Base-by-base conservation (phyloP, 768 basidiomycete species). In the Hortiboletus campestris region DNA sequence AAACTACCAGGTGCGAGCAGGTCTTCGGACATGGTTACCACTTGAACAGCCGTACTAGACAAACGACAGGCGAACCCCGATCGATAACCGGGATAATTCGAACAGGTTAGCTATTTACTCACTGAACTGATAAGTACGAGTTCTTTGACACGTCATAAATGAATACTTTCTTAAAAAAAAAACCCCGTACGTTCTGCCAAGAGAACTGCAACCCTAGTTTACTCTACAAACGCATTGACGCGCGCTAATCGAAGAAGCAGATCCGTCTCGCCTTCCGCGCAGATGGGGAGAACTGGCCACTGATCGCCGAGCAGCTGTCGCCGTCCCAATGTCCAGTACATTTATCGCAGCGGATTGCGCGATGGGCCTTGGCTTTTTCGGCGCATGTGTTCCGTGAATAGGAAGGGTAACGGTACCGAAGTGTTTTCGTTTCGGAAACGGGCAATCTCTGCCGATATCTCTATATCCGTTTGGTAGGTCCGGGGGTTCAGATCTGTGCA, bases 351-450 rank as follows among this genome's bases (percentile, higher is more conserved):
- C 25, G 25, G 25, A 25, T 25, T 25, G 4, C 4, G 25, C 25
- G 25, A 25, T 25, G 25, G 25, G 25, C 25, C 25, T 4, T 25
- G 6, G 25, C 25, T 25, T 25, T 25, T 25, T 25, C 25, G 25
- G 6, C 25, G 25, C 2, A 25, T 25, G 4, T 25, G 25, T 25
- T 25, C 25, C 25, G 25, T 14, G 34, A 25, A 46, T 20, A 8
- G 25, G 17, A 14, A 49, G 13, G 19, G 42, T 38, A 36, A 43
- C 42, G 49, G 49, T 22, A 25, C 52, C 55, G 55, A 48, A 38
- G 17, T 9, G 25, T 32, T 28, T 63, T 64, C 62, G 64, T 63
- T 64, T 63, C 47, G 58, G 58, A 51, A 40, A 40, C 25, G 34
- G 38, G 39, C 41, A 28, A 46, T 14, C 14, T 53, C 43, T 57